Percentiles rank a stretch among this genome's conserved stretches.
phyloP scores from a whole-genome alignment of 2,329 filamentous ascomycete species.

The Aaosphaeria pasadenensis region DNA sequence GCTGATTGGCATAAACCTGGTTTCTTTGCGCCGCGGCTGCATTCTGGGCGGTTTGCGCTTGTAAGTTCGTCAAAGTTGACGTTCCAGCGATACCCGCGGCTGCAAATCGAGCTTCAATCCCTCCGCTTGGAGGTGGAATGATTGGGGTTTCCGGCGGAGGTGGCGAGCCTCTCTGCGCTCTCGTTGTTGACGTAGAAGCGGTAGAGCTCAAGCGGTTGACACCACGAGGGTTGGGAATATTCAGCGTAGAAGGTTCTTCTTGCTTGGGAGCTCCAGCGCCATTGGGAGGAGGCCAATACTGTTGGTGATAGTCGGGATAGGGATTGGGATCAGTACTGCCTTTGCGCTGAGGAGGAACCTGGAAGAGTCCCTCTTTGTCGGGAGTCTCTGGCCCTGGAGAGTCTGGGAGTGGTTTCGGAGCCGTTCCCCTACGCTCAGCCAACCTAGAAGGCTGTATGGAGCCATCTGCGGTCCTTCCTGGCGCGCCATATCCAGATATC shows the following conservation, averaged over 20 bases:
- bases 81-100: constrained; percentile 87
- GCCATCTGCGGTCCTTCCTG: constrained; percentile 25
- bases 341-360: constrained; percentile 52
- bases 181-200: constrained; percentile 88
- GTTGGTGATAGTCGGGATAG: constrained; percentile 56
- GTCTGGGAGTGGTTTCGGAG: constrained; percentile 77
- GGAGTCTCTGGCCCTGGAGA: constrained; percentile 73
- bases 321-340: constrained; percentile 33
- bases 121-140: constrained; percentile 71
- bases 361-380: constrained; percentile 78
- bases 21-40: constrained; percentile 77
- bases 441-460: constrained; percentile 57
- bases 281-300: constrained; percentile 56
- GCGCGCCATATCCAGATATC: constrained; percentile 42
- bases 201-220: constrained; percentile 71
- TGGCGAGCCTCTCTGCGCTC: constrained; percentile 86
- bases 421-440: constrained; percentile 79
- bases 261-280: constrained; percentile 19
- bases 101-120: constrained; percentile 88
- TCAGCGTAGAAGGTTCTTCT: constrained; percentile 35
- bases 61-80: constrained; percentile 73
- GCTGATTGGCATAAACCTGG: constrained; percentile 64
- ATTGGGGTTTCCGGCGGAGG: constrained; percentile 91
- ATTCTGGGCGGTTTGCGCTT: constrained; percentile 72
- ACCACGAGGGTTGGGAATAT: constrained; percentile 51